These are phyloP conservation scores for Colletotrichum aenigma DNA, from an alignment of 2,329 filamentous ascomycete species.

Conservation along the genomic window DNA sequence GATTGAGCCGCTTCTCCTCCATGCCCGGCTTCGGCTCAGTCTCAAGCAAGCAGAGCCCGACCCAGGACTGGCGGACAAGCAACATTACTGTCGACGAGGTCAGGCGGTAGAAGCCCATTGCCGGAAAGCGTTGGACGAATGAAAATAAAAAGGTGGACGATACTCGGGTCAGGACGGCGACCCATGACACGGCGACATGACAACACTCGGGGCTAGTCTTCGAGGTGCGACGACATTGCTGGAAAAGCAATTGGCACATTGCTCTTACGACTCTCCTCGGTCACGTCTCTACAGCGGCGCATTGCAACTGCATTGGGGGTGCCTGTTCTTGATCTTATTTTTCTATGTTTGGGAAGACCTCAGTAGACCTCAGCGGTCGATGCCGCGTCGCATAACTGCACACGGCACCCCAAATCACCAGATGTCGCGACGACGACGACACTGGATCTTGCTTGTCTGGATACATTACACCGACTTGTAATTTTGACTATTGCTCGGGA, in stretches of 20 bases:
- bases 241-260: conserved; percentile 6
- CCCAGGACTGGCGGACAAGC: conserved; percentile 47
- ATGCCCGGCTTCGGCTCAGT: conserved; percentile 58
- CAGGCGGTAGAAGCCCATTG: neutral
- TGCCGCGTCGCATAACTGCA: neutral
- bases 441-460: conserved; percentile 6
- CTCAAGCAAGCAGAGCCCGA: conserved; percentile 36
- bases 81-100: conserved; percentile 24
- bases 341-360: neutral
- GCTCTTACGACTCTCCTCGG: conserved; percentile 10
- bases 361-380: neutral
- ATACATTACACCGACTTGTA: conserved; percentile 13
- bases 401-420: neutral
- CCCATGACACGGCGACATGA: conserved; percentile 15
- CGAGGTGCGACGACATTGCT: conserved; percentile 15
- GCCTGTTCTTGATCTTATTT: neutral
- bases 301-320: conserved; percentile 12
- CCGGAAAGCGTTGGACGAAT: neutral
- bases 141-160: neutral
- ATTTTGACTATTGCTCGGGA: conserved; percentile 9
- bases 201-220: conserved; percentile 5
- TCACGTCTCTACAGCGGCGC: conserved; percentile 4
- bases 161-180: neutral
- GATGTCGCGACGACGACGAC: neutral
- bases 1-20: conserved; percentile 58